A percentile compares a stretch with the other conserved stretches of the same genome.
These are phyloP conservation scores for Colletotrichum phormii DNA, from an alignment of 2,329 filamentous ascomycete genomes.

Conservation along the genomic window DNA sequence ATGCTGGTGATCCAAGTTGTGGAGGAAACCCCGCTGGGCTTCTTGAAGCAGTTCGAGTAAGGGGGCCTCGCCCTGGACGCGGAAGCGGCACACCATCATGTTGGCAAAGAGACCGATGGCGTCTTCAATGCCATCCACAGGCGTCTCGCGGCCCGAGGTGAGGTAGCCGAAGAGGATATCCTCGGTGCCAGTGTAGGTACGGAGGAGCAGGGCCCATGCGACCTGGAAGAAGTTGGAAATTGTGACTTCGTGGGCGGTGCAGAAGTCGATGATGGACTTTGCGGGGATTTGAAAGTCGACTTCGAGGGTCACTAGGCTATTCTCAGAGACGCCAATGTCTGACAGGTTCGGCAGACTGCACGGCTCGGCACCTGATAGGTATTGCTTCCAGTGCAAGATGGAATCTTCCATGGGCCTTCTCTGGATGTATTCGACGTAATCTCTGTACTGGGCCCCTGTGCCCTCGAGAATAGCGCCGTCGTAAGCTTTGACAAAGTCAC, in stretches of 20 bases:
- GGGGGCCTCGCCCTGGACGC: background rate
- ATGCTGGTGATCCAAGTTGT: background rate
- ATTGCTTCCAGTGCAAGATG: too few species aligned
- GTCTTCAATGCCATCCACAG: background rate
- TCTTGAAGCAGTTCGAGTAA: slow-evolving; percentile 2
- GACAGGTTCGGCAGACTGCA: too few species aligned
- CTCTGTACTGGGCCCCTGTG: too few species aligned
- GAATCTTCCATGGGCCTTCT: too few species aligned
- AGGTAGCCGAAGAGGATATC: background rate
- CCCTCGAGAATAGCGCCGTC: too few species aligned
- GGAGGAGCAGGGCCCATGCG: slow-evolving; percentile 3
- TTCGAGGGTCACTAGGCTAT: background rate
- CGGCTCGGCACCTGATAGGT: too few species aligned
- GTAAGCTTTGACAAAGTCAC: too few species aligned
- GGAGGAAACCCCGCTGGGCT: slow-evolving; percentile 3
- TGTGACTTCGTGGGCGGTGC: slow-evolving; percentile 1
- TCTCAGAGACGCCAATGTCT: background rate
- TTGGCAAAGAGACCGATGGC: background rate
- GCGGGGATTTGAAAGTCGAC: background rate
- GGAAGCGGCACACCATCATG: background rate
- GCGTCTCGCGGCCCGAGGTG: background rate
- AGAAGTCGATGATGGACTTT: background rate
- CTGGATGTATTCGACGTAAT: too few species aligned
- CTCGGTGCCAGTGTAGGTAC: background rate
- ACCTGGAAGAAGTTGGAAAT: background rate